Percentiles rank a stretch among this genome's conserved stretches.
Evolutionary conservation across 352 stramenopile genomes (phyloP).

Genomic region (Thalassiosira mediterranea): DNA sequence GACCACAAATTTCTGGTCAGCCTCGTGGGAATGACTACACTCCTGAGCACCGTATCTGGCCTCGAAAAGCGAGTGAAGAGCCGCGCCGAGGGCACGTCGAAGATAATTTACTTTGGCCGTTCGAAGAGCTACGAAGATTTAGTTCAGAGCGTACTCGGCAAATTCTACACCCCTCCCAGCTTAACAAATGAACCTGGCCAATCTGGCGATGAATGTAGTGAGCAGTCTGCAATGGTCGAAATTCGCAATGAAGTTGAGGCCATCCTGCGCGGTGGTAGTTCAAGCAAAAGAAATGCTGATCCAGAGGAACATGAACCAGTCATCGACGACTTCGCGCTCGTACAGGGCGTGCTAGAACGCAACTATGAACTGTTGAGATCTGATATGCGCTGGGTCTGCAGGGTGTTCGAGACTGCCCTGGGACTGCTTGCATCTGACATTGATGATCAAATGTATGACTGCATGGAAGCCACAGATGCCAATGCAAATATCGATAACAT

Average conservation of each 20-base stretch:
- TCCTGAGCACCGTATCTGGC: slow-evolving; percentile 46
- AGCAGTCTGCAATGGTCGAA: slow-evolving; percentile 43
- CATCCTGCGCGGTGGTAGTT: slow-evolving; percentile 33
- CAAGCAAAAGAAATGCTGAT: slow-evolving; percentile 6
- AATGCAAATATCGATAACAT: background rate
- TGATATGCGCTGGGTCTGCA: slow-evolving; percentile 77
- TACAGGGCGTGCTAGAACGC: slow-evolving; percentile 51
- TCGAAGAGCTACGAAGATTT: slow-evolving; percentile 33
- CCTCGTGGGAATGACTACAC: slow-evolving; percentile 70
- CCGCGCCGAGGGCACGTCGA: slow-evolving; percentile 70
- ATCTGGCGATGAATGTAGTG: slow-evolving; percentile 22
- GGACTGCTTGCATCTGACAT: slow-evolving; percentile 45
- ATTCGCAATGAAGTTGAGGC: slow-evolving; percentile 42
- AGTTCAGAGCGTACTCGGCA: slow-evolving; percentile 47
- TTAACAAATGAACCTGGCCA: background rate
- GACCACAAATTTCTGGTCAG: slow-evolving; percentile 66
- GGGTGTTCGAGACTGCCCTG: slow-evolving; percentile 60
- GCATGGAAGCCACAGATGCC: background rate
- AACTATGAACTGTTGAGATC: slow-evolving; percentile 58
- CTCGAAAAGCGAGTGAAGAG: slow-evolving; percentile 81
- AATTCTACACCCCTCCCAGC: slow-evolving; percentile 49
- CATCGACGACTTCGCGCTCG: slow-evolving; percentile 43
- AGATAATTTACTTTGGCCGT: slow-evolving; percentile 69
- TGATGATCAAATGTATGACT: slow-evolving; percentile 28
- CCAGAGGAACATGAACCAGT: slow-evolving; percentile 19